phyloP scores from a whole-genome alignment of 371 early-diverging fungal species.

The Amoeboaphelidium occidentale region DNA sequence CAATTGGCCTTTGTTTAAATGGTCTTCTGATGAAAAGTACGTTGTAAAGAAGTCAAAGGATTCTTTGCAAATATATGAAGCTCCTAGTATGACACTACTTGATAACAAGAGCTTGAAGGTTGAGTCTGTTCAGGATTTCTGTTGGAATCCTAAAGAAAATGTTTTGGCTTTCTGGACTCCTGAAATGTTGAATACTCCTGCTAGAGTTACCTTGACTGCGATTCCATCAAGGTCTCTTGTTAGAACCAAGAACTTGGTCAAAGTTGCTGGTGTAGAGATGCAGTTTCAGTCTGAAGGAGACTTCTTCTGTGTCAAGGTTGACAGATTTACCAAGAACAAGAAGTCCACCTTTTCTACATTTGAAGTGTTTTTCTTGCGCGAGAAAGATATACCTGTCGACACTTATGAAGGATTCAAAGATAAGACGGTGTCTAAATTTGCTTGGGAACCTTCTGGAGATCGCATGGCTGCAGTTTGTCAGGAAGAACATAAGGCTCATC shows the following conservation, averaged over 20 bases:
- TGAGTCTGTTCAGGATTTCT: constrained; percentile 64
- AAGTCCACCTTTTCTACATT: constrained; percentile 65
- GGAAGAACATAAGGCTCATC: constrained; percentile 29
- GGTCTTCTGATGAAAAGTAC: constrained; percentile 78
- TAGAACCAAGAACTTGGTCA: constrained; percentile 90
- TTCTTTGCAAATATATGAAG: constrained; percentile 59
- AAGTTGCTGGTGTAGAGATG: constrained; percentile 48
- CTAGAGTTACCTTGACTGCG: constrained; percentile 66
- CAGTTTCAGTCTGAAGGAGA: constrained; percentile 80
- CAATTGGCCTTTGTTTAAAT: constrained; percentile 89
- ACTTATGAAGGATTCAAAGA: constrained; percentile 53
- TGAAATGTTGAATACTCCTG: constrained; percentile 80
- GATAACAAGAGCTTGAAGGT: constrained; percentile 77
- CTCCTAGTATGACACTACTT: constrained; percentile 68
- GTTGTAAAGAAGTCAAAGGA: constrained; percentile 53
- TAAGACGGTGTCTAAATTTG: constrained; percentile 45
- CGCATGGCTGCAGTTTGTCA: constrained; percentile 64
- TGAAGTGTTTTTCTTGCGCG: constrained; percentile 75
- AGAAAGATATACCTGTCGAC: constrained; percentile 83
- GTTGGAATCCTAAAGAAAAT: constrained; percentile 68
- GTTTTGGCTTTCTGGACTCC: constrained; percentile 85
- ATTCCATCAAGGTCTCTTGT: constrained; percentile 58
- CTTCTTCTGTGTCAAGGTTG: constrained; percentile 71
- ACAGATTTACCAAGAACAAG: constrained; percentile 74
- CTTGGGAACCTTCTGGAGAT: constrained; percentile 81